Base-by-base conservation (phyloP, 306 rosid genomes). In the Quillaja saponaria region DNA sequence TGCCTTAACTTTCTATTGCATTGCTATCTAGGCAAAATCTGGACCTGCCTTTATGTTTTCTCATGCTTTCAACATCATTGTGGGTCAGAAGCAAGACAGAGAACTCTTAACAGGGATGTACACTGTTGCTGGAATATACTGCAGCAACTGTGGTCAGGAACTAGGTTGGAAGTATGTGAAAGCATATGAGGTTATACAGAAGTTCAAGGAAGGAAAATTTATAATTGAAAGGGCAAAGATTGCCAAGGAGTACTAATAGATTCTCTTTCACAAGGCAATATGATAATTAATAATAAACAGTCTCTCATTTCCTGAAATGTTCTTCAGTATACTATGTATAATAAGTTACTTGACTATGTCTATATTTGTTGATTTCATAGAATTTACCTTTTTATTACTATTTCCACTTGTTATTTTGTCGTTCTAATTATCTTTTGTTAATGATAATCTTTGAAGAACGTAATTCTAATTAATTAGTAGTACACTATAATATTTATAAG, bases 101-200 rank as follows among this genome's bases (percentile, higher is more conserved):
- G 39, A 55, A 52, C 49, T 78, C 14, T 16, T 82, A 0, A 78
- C 72, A 18, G 87, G 87, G 10, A 35, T 68, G 10, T 82, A 39
- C 64, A 59, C 76, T 13, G 42, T 69, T 38, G 84, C 84, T 15
- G 76, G 71, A 39, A 78, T 82, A 6, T 47, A 28, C 13, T 78
- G 87, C 59, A 49, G 53, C 64, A 39, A 63, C 1, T 82, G 84
- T 41, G 79, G 81, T 0, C 71, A 71, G 59, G 67, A 53, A n/a
- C 38, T 78, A 25, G 84, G 87, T 17, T 78, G 81, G 84, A 82
- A 78, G 64, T 82, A 75, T 40, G 7, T 82, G 2, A 52, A 51
- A 54, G 81, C 79, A 37, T 71, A 71, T 20, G 78, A 78, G 6
- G 15, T 10, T 9, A 7, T 7, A 6, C 63, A 82, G 4, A 74